Conservation (phyloP, 805 yeast species). For the Lachancea fermentati region DNA sequence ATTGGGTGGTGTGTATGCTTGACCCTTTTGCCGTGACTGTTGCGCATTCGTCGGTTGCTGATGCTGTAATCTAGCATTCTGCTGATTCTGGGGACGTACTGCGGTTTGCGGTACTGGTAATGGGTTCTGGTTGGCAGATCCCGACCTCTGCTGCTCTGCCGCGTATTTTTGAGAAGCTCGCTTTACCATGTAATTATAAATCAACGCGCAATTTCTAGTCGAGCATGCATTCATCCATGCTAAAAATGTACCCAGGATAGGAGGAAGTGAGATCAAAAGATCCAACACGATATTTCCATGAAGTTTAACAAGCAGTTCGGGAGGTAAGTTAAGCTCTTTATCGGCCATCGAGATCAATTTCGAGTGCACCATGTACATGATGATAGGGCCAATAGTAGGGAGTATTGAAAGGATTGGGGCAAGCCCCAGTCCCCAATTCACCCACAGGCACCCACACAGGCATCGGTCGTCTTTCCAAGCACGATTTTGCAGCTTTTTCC, state of each 20-base stretch:
- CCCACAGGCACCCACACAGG: conserved; percentile 68
- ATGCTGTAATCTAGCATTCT: neutral
- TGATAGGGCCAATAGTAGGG: conserved; percentile 80
- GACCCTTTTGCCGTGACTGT: no score
- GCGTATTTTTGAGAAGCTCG: conserved; percentile 17
- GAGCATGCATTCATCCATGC: conserved; percentile 83
- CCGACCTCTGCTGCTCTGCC: conserved; percentile 5
- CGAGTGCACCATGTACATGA: conserved; percentile 75
- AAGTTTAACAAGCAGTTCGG: conserved; percentile 56
- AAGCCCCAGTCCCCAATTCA: conserved; percentile 62
- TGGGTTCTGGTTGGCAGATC: neutral
- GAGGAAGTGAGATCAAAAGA: conserved; percentile 68
- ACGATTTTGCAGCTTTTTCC: conserved; percentile 65
- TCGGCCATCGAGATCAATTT: conserved; percentile 57
- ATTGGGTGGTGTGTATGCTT: no score
- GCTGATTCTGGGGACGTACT: neutral
- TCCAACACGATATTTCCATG: conserved; percentile 73
- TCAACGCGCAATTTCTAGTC: conserved; percentile 79
- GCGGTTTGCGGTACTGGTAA: neutral
- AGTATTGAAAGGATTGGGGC: conserved; percentile 67
- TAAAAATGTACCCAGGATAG: conserved; percentile 70
- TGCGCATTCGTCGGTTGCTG: neutral
- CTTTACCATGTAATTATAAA: conserved; percentile 42
- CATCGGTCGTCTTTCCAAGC: conserved; percentile 90
- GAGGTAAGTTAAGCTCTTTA: conserved; percentile 51